These are phyloP conservation scores for Hortaea sp. DNA, from an alignment of 2,329 filamentous ascomycete genomes.

Conservation along the genomic window DNA sequence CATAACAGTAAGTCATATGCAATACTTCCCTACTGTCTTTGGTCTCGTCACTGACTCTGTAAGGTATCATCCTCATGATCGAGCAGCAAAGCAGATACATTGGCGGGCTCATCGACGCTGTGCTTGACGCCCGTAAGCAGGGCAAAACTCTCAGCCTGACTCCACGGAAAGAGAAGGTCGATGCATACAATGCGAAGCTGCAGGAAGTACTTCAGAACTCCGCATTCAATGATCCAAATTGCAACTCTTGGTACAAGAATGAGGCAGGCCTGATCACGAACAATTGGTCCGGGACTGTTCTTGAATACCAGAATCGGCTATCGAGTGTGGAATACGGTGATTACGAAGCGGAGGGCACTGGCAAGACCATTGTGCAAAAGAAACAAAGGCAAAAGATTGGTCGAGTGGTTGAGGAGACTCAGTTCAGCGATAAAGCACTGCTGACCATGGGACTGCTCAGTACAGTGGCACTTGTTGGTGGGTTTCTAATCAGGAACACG, in stretches of 20 bases:
- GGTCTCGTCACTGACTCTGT: not conserved
- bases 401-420: conserved; percentile 36
- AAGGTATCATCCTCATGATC: conserved; percentile 49
- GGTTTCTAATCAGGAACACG: conserved; percentile 37
- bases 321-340: conserved; percentile 36
- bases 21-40: not conserved
- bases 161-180: conserved; percentile 32
- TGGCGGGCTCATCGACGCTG: conserved; percentile 38
- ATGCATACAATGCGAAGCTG: conserved; percentile 37
- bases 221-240: conserved; percentile 45
- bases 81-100: conserved; percentile 49
- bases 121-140: conserved; percentile 35
- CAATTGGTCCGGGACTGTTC: conserved; percentile 44
- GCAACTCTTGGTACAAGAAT: conserved; percentile 49
- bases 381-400: conserved; percentile 30
- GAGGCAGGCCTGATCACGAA: conserved; percentile 46
- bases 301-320: conserved; percentile 45
- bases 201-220: conserved; percentile 35
- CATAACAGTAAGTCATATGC: conserved; percentile 7
- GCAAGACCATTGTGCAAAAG: conserved; percentile 23
- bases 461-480: conserved; percentile 27
- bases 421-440: conserved; percentile 29
- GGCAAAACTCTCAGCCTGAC: conserved; percentile 35
- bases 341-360: conserved; percentile 30
- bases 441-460: conserved; percentile 28